Evolutionary conservation across 176 grass and related monocot species (phyloP).

Genomic region (Zea luxurians): DNA sequence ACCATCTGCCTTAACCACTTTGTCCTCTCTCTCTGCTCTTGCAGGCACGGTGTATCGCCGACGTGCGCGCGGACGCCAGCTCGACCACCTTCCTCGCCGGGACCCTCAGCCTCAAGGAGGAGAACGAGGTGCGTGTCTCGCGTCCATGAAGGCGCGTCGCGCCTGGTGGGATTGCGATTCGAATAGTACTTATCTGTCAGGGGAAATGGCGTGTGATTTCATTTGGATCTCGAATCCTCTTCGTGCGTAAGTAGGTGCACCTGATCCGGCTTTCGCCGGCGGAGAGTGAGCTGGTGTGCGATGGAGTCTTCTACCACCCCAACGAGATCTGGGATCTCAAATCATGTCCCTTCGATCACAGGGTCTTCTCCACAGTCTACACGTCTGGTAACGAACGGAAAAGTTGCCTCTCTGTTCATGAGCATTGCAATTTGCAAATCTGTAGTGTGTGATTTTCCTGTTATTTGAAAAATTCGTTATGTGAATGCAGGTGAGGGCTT

Average conservation of each 20-base stretch:
- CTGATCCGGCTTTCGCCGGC: conserved; percentile 79
- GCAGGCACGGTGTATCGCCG: conserved; percentile 87
- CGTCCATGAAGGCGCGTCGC: neutral
- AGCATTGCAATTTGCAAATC: conserved; percentile 15
- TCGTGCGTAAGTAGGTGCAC: conserved; percentile 66
- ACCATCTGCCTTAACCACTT: neutral
- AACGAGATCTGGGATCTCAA: conserved; percentile 99
- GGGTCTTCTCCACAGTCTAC: conserved; percentile 86
- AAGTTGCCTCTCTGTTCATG: neutral
- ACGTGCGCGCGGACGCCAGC: conserved; percentile 68
- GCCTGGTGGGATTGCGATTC: neutral
- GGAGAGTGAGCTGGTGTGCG: conserved; percentile 80
- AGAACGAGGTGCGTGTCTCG: conserved; percentile 72
- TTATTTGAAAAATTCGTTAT: conserved; percentile 10
- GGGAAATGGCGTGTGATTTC: conserved; percentile 16
- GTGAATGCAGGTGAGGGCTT: conserved; percentile 73
- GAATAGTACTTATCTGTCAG: neutral
- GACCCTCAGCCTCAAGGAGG: conserved; percentile 93
- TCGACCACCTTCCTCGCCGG: conserved; percentile 91
- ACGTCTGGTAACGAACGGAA: conserved; percentile 69
- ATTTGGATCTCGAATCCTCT: conserved; percentile 39
- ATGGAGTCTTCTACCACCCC: conserved; percentile 95
- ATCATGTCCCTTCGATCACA: conserved; percentile 89
- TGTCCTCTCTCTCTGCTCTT: neutral
- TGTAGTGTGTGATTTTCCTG: neutral